Conservation (phyloP, 2,329 filamentous ascomycete genomes). For the Dothiorella sarmentorum region DNA sequence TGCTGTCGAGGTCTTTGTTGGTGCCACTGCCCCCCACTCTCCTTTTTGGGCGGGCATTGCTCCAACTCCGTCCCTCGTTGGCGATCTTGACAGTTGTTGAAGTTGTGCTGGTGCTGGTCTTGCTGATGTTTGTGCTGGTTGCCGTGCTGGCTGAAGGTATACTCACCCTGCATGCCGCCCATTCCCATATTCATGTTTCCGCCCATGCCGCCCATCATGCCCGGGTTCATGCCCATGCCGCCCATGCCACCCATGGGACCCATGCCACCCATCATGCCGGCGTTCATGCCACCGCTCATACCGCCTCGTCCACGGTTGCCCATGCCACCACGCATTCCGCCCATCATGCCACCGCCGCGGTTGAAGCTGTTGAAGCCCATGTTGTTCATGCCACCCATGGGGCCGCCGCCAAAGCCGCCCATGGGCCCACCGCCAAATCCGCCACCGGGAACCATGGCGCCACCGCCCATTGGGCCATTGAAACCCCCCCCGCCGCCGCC, state of each 20-base stretch:
- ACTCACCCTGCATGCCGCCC: slow-evolving; percentile 39
- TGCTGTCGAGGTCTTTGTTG: slow-evolving; percentile 6
- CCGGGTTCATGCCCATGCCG: slow-evolving; percentile 46
- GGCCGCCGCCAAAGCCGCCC: slow-evolving; percentile 22
- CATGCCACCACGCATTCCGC: slow-evolving; percentile 45
- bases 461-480: slow-evolving; percentile 29
- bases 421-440: slow-evolving; percentile 44
- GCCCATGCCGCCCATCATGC: slow-evolving; percentile 19
- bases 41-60: background rate
- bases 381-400: slow-evolving; percentile 27
- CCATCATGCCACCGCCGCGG: slow-evolving; percentile 41
- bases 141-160: background rate
- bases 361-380: slow-evolving; percentile 36
- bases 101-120: background rate
- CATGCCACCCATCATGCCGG: slow-evolving; percentile 34
- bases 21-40: background rate
- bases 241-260: slow-evolving; percentile 42
- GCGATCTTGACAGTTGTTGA: background rate
- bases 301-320: slow-evolving; percentile 34
- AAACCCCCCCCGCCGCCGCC: no score
- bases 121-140: background rate
- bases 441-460: slow-evolving; percentile 43
- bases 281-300: slow-evolving; percentile 35
- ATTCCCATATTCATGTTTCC: slow-evolving; percentile 49
- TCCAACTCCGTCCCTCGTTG: background rate